phyloP scores from a whole-genome alignment of 208 protist species.

The Trypanosoma scelopori region DNA sequence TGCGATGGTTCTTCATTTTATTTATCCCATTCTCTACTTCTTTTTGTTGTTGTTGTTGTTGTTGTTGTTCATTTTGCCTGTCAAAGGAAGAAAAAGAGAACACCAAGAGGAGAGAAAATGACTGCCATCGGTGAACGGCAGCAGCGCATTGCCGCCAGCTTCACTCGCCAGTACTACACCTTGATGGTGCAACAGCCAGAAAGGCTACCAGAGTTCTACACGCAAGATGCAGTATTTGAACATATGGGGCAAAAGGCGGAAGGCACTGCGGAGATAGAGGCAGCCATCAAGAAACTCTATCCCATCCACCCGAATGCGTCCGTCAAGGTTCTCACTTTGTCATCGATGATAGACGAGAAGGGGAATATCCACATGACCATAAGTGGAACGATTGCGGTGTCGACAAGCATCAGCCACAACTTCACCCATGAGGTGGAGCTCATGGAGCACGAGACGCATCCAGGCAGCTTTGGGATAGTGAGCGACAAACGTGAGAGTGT shows the following conservation, averaged over 20 bases:
- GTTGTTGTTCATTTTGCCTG: slow-evolving; percentile 1
- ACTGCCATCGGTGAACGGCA: slow-evolving; percentile 20
- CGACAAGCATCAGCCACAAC: slow-evolving; percentile 16
- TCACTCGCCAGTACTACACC: slow-evolving; percentile 72
- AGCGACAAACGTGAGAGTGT: slow-evolving; percentile 39
- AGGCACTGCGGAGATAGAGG: slow-evolving; percentile 30
- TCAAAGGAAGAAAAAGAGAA: neutral
- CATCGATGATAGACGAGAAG: slow-evolving; percentile 23
- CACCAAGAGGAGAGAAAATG: slow-evolving; percentile 27
- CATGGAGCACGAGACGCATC: slow-evolving; percentile 41
- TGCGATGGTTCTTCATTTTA: too few species aligned
- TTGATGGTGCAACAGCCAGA: slow-evolving; percentile 47
- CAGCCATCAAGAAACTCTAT: slow-evolving; percentile 32
- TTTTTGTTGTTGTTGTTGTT: slow-evolving; percentile 12
- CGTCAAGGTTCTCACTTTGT: slow-evolving; percentile 41
- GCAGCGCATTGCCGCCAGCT: slow-evolving; percentile 58
- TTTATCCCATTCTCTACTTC: neutral
- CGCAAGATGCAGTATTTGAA: slow-evolving; percentile 35
- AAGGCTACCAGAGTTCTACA: slow-evolving; percentile 52
- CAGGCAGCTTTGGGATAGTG: slow-evolving; percentile 53
- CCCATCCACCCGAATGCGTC: slow-evolving; percentile 16
- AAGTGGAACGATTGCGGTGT: slow-evolving; percentile 24
- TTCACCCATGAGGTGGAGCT: slow-evolving; percentile 74
- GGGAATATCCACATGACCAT: slow-evolving; percentile 46
- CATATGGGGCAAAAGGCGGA: slow-evolving; percentile 43